phyloP scores from a whole-genome alignment of 371 early-diverging fungal genomes.

The Nematocida sp. region DNA sequence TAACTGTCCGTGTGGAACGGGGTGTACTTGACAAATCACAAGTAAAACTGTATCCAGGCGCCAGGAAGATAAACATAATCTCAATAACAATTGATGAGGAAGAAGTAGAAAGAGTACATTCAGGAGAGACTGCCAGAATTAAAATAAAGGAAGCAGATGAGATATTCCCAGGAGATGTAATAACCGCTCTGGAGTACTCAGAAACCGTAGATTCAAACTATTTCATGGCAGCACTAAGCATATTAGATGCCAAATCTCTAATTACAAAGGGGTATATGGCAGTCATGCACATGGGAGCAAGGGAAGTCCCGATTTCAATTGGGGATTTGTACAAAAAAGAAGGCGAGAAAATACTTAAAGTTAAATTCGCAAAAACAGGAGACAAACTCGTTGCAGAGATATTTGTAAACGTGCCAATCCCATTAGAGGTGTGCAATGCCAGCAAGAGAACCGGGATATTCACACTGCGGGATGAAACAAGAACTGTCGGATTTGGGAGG shows the following conservation, averaged over 20 bases:
- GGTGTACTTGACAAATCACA: slow-evolving; percentile 55
- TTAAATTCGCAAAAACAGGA: slow-evolving; percentile 64
- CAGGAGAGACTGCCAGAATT: slow-evolving; percentile 68
- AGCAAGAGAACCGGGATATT: slow-evolving; percentile 64
- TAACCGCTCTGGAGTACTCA: slow-evolving; percentile 32
- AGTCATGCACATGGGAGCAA: slow-evolving; percentile 68
- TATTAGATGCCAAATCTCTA: slow-evolving; percentile 67
- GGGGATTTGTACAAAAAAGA: slow-evolving; percentile 63
- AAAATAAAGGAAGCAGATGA: slow-evolving; percentile 68
- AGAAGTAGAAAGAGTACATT: slow-evolving; percentile 63
- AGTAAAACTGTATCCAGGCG: slow-evolving; percentile 60
- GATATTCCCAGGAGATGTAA: slow-evolving; percentile 60
- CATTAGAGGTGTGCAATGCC: slow-evolving; percentile 42
- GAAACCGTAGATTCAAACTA: slow-evolving; percentile 57
- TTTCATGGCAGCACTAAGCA: slow-evolving; percentile 64
- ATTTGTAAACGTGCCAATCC: slow-evolving; percentile 42
- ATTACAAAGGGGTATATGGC: slow-evolving; percentile 68
- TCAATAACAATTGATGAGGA: slow-evolving; percentile 67
- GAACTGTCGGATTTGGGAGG: slow-evolving; percentile 70
- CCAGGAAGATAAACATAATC: slow-evolving; percentile 44
- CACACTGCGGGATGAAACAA: slow-evolving; percentile 67
- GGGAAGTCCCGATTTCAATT: slow-evolving; percentile 60
- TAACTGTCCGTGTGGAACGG: slow-evolving; percentile 61
- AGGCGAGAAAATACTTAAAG: slow-evolving; percentile 66
- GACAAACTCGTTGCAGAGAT: slow-evolving; percentile 67